Conservation (phyloP, 169 alveolate species). For the Prorocentrum cordatum region DNA sequence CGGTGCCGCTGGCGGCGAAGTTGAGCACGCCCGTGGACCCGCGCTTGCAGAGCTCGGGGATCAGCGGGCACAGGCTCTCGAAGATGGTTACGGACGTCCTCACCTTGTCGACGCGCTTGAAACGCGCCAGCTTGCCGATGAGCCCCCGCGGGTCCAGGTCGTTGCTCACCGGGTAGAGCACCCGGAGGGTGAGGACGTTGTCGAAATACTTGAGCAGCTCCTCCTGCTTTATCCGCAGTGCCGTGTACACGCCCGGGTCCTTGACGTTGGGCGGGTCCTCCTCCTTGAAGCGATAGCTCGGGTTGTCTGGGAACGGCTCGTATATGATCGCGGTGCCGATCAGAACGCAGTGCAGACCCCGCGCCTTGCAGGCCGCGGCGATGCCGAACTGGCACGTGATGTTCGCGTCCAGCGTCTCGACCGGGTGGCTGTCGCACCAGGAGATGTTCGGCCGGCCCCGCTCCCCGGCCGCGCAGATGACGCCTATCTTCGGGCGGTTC, state of each 20-base stretch:
- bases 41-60: slow-evolving; percentile 1
- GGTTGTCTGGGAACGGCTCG: no score
- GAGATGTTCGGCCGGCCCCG: slow-evolving; percentile 42
- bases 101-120: slow-evolving; percentile 28
- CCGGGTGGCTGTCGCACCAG: slow-evolving; percentile 39
- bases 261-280: slow-evolving; percentile 12
- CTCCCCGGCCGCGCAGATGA: slow-evolving; percentile 47
- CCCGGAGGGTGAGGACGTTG: slow-evolving; percentile 1
- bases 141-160: slow-evolving; percentile 39
- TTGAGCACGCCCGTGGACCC: slow-evolving; percentile 5
- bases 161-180: slow-evolving; percentile 27
- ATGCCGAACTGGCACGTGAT: slow-evolving; percentile 14
- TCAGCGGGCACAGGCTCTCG: slow-evolving; percentile 16
- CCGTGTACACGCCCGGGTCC: slow-evolving; percentile 34
- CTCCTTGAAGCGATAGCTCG: slow-evolving; percentile 8
- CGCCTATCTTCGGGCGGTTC: slow-evolving; percentile 4
- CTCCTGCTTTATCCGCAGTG: slow-evolving; percentile 30
- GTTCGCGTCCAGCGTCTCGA: slow-evolving; percentile 16
- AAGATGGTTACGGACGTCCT: slow-evolving; percentile 24
- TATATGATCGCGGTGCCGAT: slow-evolving; percentile 38
- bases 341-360: slow-evolving; percentile 6
- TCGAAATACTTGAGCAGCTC: slow-evolving; percentile 4
- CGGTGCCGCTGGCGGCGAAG: slow-evolving; percentile 14
- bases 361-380: slow-evolving; percentile 36
- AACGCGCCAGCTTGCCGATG: slow-evolving; percentile 30